Base-by-base conservation (phyloP, 352 stramenopile species). In the Pythium coloratum region DNA sequence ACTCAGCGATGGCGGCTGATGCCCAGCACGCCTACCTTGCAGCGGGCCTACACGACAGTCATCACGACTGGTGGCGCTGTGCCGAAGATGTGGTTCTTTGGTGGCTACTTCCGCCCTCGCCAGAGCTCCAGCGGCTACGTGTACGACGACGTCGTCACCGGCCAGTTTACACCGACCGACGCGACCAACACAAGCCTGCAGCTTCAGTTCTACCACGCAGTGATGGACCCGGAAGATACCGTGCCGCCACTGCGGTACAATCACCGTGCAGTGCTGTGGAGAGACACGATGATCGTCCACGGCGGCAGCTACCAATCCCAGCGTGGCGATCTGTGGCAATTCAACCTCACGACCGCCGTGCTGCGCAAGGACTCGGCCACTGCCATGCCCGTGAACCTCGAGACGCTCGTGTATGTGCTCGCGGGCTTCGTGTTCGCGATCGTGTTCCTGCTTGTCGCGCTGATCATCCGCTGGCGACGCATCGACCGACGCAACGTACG, bases 351-450 rank as follows among this genome's bases (percentile, higher is more conserved):
- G 14, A 70, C 47, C 12, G 76, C 79, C 13, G 60, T 64, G 3
- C 40, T 82, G 26, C 59, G 51, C 5, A 56, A 76, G 44, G 76
- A 75, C 44, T 59, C 59, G 2, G n/a, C 59, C 1, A 34, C 58
- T 0, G 56, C 64, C 18, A 50, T 90, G 10, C 78, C 78, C 16
- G 70, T 90, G 33, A 71, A 89, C 62, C 71, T 89, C 12, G 73
- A 80, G 62, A 87, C 84, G n/a, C 76, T 92, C 14, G 72, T 91
- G n/a, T 92, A 91, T 68, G 76, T 91, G 28, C 70, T 91, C 8
- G 81, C 70, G 10, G 80, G 78, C 13, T 89, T 92, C 65, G 82
- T 90, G n/a, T 49, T 88, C 44, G 76, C 81, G 44, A 81, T 92
- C 42, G 67, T 89, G 16, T 69, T 84, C 20, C 72, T 90, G 8